Percentiles rank a stretch among this genome's conserved stretches.
phyloP scores from a whole-genome alignment of 495 filamentous ascomycete genomes.

The Aspergillus nanangensis region DNA sequence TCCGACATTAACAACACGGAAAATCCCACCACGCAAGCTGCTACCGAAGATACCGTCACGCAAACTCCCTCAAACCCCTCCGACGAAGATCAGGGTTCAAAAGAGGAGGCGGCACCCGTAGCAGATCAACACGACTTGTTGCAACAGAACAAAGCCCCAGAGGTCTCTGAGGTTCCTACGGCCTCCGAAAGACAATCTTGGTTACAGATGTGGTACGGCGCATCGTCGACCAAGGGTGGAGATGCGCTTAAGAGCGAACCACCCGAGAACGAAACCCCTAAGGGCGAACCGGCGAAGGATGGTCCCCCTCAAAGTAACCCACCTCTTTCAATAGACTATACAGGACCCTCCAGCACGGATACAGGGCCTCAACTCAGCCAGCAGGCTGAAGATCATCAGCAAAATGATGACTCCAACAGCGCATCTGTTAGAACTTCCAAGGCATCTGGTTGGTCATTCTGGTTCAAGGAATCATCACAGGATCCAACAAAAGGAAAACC shows the following conservation, averaged over 20 bases:
- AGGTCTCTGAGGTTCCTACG: constrained; percentile 15
- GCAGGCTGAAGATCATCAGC: constrained; percentile 7
- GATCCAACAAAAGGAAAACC: constrained; percentile 26
- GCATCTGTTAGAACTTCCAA: constrained; percentile 29
- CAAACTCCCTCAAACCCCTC: constrained; percentile 14
- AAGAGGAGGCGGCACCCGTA: constrained; percentile 15
- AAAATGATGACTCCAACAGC: constrained; percentile 15
- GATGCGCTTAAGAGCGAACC: constrained; percentile 22
- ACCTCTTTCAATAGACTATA: no score
- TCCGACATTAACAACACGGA: background rate
- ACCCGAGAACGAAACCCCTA: constrained; percentile 19
- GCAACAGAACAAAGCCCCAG: constrained; percentile 14
- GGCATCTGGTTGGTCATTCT: constrained; percentile 81
- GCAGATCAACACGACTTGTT: constrained; percentile 11
- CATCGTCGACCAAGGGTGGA: constrained; percentile 22
- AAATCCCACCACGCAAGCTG: constrained; percentile 6
- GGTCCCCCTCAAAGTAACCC: no score
- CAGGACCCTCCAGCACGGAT: constrained; percentile 8
- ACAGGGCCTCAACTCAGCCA: constrained; percentile 13
- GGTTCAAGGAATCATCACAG: constrained; percentile 63
- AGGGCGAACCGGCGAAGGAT: no score
- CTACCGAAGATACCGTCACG: constrained; percentile 8
- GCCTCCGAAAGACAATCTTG: constrained; percentile 37
- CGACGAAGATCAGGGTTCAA: constrained; percentile 14
- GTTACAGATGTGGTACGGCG: constrained; percentile 46